A percentile compares a stretch with the other conserved stretches of the same genome.
Conservation (phyloP, 179 eudicot genomes). For the Pouteria campechiana region DNA sequence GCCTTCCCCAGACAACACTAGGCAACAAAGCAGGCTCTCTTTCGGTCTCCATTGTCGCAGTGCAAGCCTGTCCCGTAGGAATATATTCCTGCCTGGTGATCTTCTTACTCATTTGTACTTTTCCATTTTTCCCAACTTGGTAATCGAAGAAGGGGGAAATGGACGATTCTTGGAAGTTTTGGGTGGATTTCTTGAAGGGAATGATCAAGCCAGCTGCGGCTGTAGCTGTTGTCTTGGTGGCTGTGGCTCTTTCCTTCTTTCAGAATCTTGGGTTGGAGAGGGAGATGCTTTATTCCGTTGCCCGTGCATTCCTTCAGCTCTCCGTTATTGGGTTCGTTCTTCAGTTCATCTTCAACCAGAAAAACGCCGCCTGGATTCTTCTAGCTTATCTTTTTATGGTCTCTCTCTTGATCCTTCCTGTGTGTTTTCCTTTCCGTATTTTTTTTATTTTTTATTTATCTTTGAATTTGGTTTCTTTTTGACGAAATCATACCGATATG, state of each 20-base stretch:
- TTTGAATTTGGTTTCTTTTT: background rate
- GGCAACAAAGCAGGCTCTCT: too few species aligned
- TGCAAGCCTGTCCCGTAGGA: too few species aligned
- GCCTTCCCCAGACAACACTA: too few species aligned
- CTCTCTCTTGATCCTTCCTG: conserved; percentile 3
- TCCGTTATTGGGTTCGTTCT: conserved; percentile 86
- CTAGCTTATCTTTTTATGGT: conserved; percentile 95
- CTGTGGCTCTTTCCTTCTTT: conserved; percentile 42
- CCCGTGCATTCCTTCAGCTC: conserved; percentile 67
- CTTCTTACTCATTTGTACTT: too few species aligned
- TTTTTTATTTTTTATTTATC: background rate
- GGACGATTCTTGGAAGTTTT: conserved; percentile 58
- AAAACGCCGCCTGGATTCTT: conserved; percentile 45
- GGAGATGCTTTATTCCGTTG: conserved; percentile 70
- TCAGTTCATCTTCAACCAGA: conserved; percentile 67
- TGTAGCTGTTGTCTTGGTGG: conserved; percentile 51
- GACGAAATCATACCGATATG: too few species aligned
- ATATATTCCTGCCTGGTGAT: too few species aligned
- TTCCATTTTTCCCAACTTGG: too few species aligned
- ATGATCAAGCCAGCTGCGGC: conserved; percentile 79
- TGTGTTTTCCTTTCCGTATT: background rate
- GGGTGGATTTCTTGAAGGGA: conserved; percentile 38
- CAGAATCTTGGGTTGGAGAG: conserved; percentile 48
- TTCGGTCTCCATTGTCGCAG: too few species aligned
- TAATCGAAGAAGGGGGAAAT: too few species aligned